Base-by-base conservation (phyloP, 345 rosid genomes). In the Arabis alpina region DNA sequence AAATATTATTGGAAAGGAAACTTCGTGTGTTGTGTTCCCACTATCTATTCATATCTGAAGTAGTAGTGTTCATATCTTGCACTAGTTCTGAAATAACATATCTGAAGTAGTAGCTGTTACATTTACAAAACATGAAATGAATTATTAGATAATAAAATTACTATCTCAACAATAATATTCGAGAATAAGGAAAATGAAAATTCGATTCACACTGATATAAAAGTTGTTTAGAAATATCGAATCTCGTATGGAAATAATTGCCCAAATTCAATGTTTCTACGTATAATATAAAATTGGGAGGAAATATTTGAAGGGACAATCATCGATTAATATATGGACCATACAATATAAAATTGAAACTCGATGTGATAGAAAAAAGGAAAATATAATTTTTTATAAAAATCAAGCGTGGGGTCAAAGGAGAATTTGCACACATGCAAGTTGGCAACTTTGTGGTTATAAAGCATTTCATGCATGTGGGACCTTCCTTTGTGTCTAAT, bases 361-460 rank as follows among this genome's bases (percentile, higher is more conserved):
- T 74, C 42, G 73, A 74, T 74, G 42, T 52, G 62, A 66, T 58
- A 59, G 61, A 52, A 25, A 12, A 6, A 44, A 66, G 2, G 14
- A 66, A 19, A 51, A 66, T 42, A 23, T 14, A n/a, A n/a, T 5
- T 23, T 9, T n/a, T 36, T 6, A 36, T 6, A 9, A 68, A 68
- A 25, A 69, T 45, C 14, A 50, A 76, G 66, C 75, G 61, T 63
- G 62, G 75, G 79, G 71, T 76, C 75, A 57, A 69, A 49, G 47
- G 55, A 61, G 78, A 68, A 75, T 61, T 75, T 61, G 69, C 58
- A 75, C 74, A 75, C 78, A 63, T 69, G 79, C 79, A 76, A 55
- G 71, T 63, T 76, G 75, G 66, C 75, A 55, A 75, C 61, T 70
- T 69, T 75, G 71, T 69, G 54, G 70, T 69, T 76, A 40, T 49